Percentiles rank a stretch among this genome's conserved stretches.
phyloP scores from a whole-genome alignment of 1,139 yeast species.

The Suhomyces anneliseae region DNA sequence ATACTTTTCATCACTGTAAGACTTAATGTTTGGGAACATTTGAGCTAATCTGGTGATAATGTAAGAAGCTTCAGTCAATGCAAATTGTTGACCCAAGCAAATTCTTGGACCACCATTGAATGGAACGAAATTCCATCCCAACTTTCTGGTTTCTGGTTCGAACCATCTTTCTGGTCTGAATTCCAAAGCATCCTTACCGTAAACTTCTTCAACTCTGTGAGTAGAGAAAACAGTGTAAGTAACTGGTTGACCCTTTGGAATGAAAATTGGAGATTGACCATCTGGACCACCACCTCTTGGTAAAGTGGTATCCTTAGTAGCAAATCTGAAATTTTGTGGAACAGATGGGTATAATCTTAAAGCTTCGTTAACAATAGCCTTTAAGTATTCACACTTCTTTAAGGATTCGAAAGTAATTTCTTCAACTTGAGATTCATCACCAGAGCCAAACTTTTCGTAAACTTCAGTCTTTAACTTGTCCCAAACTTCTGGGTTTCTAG shows the following conservation, averaged over 20 bases:
- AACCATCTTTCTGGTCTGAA: constrained; percentile 57
- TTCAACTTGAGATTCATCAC: constrained; percentile 28
- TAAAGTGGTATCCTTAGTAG: constrained; percentile 46
- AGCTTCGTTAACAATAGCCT: constrained; percentile 49
- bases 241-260: constrained; percentile 48
- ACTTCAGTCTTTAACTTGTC: constrained; percentile 35
- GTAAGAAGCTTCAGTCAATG: constrained; percentile 56
- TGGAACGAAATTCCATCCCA: constrained; percentile 55
- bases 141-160: constrained; percentile 32
- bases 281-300: constrained; percentile 56
- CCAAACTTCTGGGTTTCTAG: constrained; percentile 41
- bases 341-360: constrained; percentile 58
- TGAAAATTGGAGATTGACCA: constrained; percentile 40
- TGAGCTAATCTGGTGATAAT: constrained; percentile 39
- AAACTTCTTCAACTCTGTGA: constrained; percentile 45
- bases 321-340: constrained; percentile 50
- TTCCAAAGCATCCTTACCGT: constrained; percentile 49
- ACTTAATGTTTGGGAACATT: constrained; percentile 16
- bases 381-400: constrained; percentile 50
- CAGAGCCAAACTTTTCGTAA: constrained; percentile 35
- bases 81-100: constrained; percentile 61
- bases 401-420: constrained; percentile 49
- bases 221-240: constrained; percentile 45
- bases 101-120: constrained; percentile 64
- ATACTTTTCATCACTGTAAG: constrained; percentile 25